Conservation (phyloP, 345 rosid species). For the Rhodomyrtus tomentosa region DNA sequence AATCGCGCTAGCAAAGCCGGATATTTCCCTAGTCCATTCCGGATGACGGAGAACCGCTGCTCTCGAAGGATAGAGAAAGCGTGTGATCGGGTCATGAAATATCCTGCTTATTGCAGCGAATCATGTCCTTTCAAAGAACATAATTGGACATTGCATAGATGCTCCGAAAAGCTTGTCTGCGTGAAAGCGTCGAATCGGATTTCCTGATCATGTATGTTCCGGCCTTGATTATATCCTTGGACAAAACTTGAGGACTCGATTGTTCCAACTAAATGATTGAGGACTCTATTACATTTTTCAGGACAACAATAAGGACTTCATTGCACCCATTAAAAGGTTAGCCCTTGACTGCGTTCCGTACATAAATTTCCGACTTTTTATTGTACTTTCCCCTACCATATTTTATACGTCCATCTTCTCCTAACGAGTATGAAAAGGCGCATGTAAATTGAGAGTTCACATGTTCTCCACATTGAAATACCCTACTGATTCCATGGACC, state of each 20-base stretch:
- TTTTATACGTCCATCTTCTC: not conserved
- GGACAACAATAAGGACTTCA: not conserved
- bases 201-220: not conserved
- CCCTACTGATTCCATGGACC: not conserved
- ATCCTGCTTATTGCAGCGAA: not conserved
- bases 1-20: not conserved
- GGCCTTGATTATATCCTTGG: not conserved
- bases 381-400: not conserved
- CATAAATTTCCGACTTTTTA: not conserved
- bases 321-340: not conserved
- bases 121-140: too few species aligned
- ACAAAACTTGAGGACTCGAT: not conserved
- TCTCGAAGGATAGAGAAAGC: not conserved
- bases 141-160: too few species aligned
- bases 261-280: not conserved
- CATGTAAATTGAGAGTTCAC: not conserved
- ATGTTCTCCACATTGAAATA: not conserved
- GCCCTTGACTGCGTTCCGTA: not conserved
- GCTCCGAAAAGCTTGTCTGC: not conserved
- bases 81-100: not conserved
- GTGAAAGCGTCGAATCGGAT: not conserved
- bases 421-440: not conserved
- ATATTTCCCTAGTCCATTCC: not conserved
- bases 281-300: not conserved
- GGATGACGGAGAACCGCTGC: not conserved